phyloP scores from a whole-genome alignment of 2,329 filamentous ascomycete species.

The Cercospora janseana region DNA sequence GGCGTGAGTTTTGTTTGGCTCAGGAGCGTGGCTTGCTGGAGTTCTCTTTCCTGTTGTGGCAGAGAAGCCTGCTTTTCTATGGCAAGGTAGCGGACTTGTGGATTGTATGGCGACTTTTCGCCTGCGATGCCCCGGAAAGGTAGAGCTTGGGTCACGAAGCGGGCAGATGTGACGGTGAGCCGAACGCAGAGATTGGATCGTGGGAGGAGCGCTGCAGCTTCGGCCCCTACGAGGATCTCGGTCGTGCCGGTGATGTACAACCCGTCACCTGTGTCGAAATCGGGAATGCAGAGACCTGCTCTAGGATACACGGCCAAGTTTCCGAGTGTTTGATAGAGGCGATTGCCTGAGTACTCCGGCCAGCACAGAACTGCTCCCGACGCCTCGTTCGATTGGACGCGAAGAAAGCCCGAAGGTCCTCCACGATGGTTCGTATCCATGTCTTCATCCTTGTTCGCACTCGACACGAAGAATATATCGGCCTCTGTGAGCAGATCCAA shows the following conservation, averaged over 20 bases:
- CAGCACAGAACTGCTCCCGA: constrained; percentile 60
- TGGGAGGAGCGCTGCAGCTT: constrained; percentile 62
- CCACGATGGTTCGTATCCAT: constrained; percentile 88
- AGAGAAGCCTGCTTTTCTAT: constrained; percentile 51
- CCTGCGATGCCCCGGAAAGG: constrained; percentile 62
- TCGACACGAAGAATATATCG: constrained; percentile 78
- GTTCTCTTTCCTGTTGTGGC: constrained; percentile 20
- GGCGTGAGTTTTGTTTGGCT: constrained; percentile 62
- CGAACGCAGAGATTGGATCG: constrained; percentile 71
- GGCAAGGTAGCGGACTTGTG: constrained; percentile 63
- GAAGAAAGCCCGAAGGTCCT: constrained; percentile 70
- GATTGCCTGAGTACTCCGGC: constrained; percentile 82
- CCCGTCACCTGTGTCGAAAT: constrained; percentile 69
- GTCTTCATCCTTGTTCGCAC: constrained; percentile 56
- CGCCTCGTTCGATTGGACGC: constrained; percentile 59
- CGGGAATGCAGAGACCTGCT: constrained; percentile 69
- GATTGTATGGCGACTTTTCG: constrained; percentile 75
- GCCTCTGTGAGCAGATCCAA: constrained; percentile 60
- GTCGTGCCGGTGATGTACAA: constrained; percentile 72
- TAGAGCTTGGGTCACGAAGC: constrained; percentile 64
- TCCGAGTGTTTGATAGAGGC: constrained; percentile 78
- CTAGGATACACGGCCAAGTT: constrained; percentile 67
- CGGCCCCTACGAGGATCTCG: constrained; percentile 62
- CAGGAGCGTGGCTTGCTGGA: constrained; percentile 55
- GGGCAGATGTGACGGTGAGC: constrained; percentile 60